Evolutionary conservation across 257 asterid species (phyloP), one percentile per base, ranked within the genome.

Genomic region (Penstemon newberryi): DNA sequence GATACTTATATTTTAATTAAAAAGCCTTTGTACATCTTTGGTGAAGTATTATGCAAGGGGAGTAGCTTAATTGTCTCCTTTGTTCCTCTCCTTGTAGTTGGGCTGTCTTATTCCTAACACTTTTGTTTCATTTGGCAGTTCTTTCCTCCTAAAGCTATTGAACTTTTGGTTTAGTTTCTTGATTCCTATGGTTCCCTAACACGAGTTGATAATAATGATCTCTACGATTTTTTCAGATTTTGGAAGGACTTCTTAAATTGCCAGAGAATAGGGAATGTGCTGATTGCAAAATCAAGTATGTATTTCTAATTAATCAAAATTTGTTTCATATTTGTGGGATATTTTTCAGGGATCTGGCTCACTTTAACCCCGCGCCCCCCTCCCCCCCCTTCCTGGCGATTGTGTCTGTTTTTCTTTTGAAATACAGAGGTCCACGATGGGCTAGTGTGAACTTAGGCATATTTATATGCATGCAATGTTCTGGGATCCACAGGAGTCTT

Each of bases 401-500:
- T 70, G 36, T 61, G 33, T 37, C 37, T 38, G 55, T 37, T 47
- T 65, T 67, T n/a, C 18, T 69, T 37, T 68, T 75, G 63, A 40
- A 66, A 70, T 69, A 71, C 84, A 94, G 99, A 78, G 99, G 98
- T 80, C 99, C 99, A 64, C 90, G 99, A 68, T 94, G 99, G 99
- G 99, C 99, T 73, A 94, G 99, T 50, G 99, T 94, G 85, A 94
- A 94, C 80, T 83, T 94, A 66, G 99, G 99, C 70, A 87, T 94
- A 79, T 94, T 94, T 75, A 80, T 91, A 79, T 94, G 99, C 84
- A 94, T 94, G 99, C 96, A 87, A 71, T 94, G 99, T 81, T 94
- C 99, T 45, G 99, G 99, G 79, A 89, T 94, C 78, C 99, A 94
- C 79, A 82, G 99, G 85, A 94, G 99, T 83, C 98, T 94, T 55